phyloP scores from a whole-genome alignment of 306 rosid genomes.

The Datisca glomerata region DNA sequence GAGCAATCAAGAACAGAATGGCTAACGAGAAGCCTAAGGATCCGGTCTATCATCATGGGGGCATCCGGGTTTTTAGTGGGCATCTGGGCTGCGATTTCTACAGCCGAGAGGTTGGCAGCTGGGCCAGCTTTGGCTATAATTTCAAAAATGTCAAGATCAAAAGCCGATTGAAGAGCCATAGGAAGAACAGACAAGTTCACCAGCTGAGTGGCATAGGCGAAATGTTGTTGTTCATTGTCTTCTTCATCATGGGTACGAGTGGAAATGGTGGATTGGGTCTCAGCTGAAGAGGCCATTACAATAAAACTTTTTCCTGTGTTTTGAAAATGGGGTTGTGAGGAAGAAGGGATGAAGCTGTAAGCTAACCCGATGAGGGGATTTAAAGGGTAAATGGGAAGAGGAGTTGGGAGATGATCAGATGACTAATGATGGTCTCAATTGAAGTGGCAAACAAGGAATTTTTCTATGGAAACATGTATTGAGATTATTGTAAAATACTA shows the following conservation, averaged over 20 bases:
- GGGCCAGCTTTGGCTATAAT: conserved; percentile 30
- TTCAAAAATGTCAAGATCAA: conserved; percentile 42
- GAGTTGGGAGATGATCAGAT: too few relatives aligned
- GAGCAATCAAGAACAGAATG: conserved; percentile 33
- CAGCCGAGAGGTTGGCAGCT: conserved; percentile 15
- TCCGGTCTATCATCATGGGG: conserved; percentile 35
- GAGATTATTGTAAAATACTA: too few relatives aligned
- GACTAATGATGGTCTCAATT: too few relatives aligned
- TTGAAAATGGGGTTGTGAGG: too few relatives aligned
- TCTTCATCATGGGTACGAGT: too few relatives aligned
- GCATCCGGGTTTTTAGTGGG: conserved; percentile 24
- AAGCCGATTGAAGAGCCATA: conserved; percentile 25
- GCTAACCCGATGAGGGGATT: too few relatives aligned
- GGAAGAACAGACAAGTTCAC: conserved; percentile 10
- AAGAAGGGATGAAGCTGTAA: too few relatives aligned
- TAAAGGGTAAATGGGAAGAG: too few relatives aligned
- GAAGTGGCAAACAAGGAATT: too few relatives aligned
- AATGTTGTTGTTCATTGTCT: conserved; percentile 26
- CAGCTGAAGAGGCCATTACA: not conserved
- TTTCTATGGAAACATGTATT: too few relatives aligned
- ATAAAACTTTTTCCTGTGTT: too few relatives aligned
- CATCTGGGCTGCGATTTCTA: conserved; percentile 21
- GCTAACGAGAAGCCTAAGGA: conserved; percentile 31
- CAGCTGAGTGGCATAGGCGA: conserved; percentile 22
- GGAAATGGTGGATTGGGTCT: not conserved